These are phyloP conservation scores for Rauvolfia tetraphylla DNA, from an alignment of 257 asterid genomes.

Conservation along the genomic window DNA sequence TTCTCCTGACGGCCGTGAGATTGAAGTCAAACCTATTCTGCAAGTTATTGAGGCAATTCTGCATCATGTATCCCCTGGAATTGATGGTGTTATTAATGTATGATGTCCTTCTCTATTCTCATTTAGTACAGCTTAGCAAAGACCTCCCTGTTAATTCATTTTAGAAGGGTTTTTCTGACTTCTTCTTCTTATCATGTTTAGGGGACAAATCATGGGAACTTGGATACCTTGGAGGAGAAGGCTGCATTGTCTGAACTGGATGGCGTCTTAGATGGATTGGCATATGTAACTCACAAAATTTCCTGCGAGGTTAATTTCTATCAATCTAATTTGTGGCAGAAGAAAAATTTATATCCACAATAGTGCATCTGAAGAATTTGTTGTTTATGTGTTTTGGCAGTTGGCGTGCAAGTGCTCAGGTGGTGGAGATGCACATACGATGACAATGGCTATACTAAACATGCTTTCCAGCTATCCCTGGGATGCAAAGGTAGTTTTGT, in stretches of 20 bases:
- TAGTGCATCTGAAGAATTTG: neutral
- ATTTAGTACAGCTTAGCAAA: neutral
- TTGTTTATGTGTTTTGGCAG: slow-evolving; percentile 30
- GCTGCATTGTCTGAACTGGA: slow-evolving; percentile 36
- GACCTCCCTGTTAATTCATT: neutral
- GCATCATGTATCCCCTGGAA: slow-evolving; percentile 52
- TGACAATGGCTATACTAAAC: slow-evolving; percentile 50
- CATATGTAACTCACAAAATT: slow-evolving; percentile 49
- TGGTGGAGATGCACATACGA: slow-evolving; percentile 51
- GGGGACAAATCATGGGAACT: slow-evolving; percentile 35
- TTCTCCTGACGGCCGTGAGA: slow-evolving; percentile 39
- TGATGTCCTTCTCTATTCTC: neutral
- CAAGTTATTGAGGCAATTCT: slow-evolving; percentile 44
- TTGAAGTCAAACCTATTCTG: slow-evolving; percentile 51
- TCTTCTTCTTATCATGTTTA: slow-evolving; percentile 11
- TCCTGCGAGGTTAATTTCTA: slow-evolving; percentile 52
- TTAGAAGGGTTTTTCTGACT: neutral
- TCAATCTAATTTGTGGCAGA: too few relatives aligned
- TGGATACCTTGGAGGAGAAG: slow-evolving; percentile 32
- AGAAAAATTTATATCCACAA: neutral
- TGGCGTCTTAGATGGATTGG: slow-evolving; percentile 42
- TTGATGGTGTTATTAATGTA: slow-evolving; percentile 51
- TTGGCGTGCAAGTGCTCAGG: slow-evolving; percentile 62
- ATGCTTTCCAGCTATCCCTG: slow-evolving; percentile 57
- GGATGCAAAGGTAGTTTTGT: slow-evolving; percentile 68